Base-by-base conservation (phyloP, 768 basidiomycete genomes). In the Zangia roseola region DNA sequence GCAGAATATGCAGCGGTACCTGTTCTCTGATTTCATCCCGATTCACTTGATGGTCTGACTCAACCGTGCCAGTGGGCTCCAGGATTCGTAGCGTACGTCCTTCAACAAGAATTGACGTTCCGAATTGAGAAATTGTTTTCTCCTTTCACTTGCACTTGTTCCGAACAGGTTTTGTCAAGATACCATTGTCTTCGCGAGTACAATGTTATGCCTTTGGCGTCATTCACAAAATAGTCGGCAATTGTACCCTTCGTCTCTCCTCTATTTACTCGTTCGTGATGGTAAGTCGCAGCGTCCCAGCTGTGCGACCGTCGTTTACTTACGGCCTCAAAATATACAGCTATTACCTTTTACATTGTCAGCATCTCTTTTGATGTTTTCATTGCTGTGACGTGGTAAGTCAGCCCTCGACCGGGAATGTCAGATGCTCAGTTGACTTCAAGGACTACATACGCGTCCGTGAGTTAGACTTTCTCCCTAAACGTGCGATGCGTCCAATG, bases 241-340 rank as follows among this genome's bases (percentile, higher is more conserved):
- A 23, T 30, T 47, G 9, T 55, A 56, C 10, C 56, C 54, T 7
- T 50, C 45, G 17, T n/a, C 43, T 2, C 49, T 54, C 24, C 28
- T 54, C 6, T 33, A 2, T 19, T 20, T 52, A 10, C 56, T 58
- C 13, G 10, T 53, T 10, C 50, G 54, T 40, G 56, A 58, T 38
- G 55, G 55, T 52, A 20, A 49, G 6, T 30, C 13, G 2, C 20
- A 14, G 13, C 30, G 13, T 30, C 30, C 14, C 30, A 30, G 30
- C 30, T 13, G 13, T 30, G 8, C 10, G 9, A 10, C 6, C 30
- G 30, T 13, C 21, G 20, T 3, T 17, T 42, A 23, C 20, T 51
- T 16, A 35, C 19, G 19, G 10, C 21, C n/a, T 20, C 12, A 6
- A 25, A 38, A n/a, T 16, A 23, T 42, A 6, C 10, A 57, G 56